These are phyloP conservation scores for Austroboletus novae-zelandiae DNA, from an alignment of 1,284 basidiomycete species.

Conservation along the genomic window DNA sequence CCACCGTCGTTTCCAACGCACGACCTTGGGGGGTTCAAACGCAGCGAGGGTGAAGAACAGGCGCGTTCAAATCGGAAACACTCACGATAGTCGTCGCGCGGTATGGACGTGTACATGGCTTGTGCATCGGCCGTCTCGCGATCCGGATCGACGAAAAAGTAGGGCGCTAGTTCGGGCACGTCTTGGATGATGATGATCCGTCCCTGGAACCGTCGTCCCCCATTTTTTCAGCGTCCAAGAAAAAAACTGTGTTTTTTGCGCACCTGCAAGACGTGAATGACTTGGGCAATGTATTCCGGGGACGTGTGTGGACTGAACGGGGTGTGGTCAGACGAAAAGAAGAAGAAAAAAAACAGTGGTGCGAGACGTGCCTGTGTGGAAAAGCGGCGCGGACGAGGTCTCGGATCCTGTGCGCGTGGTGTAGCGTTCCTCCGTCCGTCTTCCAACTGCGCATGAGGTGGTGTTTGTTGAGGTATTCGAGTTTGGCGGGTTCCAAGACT, in stretches of 20 bases:
- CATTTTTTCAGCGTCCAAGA: too few relatives aligned
- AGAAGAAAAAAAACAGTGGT: too few relatives aligned
- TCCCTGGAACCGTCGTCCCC: constrained; percentile 42
- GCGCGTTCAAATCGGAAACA: too few relatives aligned
- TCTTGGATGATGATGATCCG: constrained; percentile 69
- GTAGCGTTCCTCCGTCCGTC: constrained; percentile 42
- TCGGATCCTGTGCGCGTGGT: constrained; percentile 50
- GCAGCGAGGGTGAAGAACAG: too few relatives aligned
- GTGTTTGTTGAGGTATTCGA: constrained; percentile 77
- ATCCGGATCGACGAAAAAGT: constrained; percentile 74
- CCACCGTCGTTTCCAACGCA: constrained; percentile 18
- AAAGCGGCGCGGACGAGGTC: constrained; percentile 43
- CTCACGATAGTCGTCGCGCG: constrained; percentile 44
- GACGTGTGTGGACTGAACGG: constrained; percentile 45
- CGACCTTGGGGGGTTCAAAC: constrained; percentile 7
- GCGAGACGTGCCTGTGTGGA: constrained; percentile 35
- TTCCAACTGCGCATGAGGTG: constrained; percentile 57
- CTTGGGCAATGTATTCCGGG: constrained; percentile 54
- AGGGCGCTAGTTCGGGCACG: constrained; percentile 63
- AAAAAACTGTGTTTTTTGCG: background rate
- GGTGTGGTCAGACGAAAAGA: background rate
- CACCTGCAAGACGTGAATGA: constrained; percentile 57
- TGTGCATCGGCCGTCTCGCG: constrained; percentile 53
- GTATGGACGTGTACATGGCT: constrained; percentile 50
- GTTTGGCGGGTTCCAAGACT: constrained; percentile 67